phyloP scores from a whole-genome alignment of 2,329 filamentous ascomycete genomes.

The Hypoxylon sp. region DNA sequence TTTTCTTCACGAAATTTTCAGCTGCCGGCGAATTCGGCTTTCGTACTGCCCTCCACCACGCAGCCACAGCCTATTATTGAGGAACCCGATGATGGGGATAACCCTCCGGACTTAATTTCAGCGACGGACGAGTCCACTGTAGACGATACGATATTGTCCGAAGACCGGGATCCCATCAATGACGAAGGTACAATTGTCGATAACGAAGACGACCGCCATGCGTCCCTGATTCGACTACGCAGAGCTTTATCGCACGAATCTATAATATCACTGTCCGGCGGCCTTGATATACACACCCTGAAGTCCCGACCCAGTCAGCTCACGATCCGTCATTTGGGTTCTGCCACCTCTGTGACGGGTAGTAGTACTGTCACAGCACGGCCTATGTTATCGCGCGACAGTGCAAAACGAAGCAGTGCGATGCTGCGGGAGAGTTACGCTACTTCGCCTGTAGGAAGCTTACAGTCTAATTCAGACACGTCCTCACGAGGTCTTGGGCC shows the following conservation, averaged over 20 bases:
- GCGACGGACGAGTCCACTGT: conserved; percentile 54
- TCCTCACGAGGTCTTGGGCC: conserved; percentile 47
- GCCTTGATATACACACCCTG: conserved; percentile 89
- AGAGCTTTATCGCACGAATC: conserved; percentile 85
- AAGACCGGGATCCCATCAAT: conserved; percentile 37
- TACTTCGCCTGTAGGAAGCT: conserved; percentile 51
- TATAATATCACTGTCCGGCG: conserved; percentile 85
- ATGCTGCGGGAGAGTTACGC: conserved; percentile 66
- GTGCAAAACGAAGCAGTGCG: conserved; percentile 63
- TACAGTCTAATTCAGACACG: conserved; percentile 46
- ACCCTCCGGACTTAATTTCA: conserved; percentile 48
- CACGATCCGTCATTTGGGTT: conserved; percentile 65
- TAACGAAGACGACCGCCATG: conserved; percentile 51
- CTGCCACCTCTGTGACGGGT: conserved; percentile 65
- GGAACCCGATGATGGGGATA: conserved; percentile 51
- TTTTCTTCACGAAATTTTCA: conserved; percentile 64
- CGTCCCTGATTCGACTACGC: conserved; percentile 64
- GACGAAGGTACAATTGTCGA: conserved; percentile 48
- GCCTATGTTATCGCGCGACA: conserved; percentile 65
- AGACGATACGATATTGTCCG: conserved; percentile 46
- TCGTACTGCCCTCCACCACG: conserved; percentile 39
- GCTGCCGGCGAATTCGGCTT: conserved; percentile 45
- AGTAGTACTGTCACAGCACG: conserved; percentile 70
- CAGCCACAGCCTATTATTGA: conserved; percentile 48
- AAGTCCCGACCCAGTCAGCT: conserved; percentile 81